Evolutionary conservation across 2,329 filamentous ascomycete species (phyloP).

Genomic region (Ophiocordyceps camponoti-floridani): DNA sequence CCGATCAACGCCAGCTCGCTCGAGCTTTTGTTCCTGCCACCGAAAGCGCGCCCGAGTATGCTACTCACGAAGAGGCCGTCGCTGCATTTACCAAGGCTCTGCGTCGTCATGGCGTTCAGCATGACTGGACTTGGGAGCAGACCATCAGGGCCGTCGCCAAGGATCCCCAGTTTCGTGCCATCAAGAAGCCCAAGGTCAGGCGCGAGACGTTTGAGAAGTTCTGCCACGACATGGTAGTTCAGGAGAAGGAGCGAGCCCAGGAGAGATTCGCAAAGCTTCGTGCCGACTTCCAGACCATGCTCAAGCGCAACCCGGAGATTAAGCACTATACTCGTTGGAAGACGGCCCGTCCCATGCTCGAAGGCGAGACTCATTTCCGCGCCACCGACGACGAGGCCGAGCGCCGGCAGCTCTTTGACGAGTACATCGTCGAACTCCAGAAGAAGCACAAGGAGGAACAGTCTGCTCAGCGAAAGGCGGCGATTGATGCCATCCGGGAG

Average conservation of each 20-base stretch:
- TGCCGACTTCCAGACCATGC: constrained; percentile 88
- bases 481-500: constrained; percentile 65
- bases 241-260: constrained; percentile 89
- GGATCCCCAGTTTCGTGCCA: constrained; percentile 80
- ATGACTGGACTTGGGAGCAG: constrained; percentile 88
- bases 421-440: constrained; percentile 76
- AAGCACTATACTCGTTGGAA: constrained; percentile 96
- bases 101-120: constrained; percentile 66
- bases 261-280: constrained; percentile 84
- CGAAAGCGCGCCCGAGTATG: constrained; percentile 61
- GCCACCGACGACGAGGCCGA: constrained; percentile 78
- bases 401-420: constrained; percentile 77
- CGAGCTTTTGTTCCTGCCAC: constrained; percentile 43
- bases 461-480: constrained; percentile 52
- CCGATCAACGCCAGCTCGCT: constrained; percentile 8
- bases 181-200: constrained; percentile 83
- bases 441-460: constrained; percentile 65
- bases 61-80: constrained; percentile 72
- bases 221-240: constrained; percentile 69
- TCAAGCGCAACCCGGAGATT: constrained; percentile 91
- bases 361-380: constrained; percentile 88
- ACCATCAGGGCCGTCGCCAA: constrained; percentile 71
- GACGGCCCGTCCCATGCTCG: constrained; percentile 83
- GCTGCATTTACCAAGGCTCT: constrained; percentile 84
- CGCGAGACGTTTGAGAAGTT: constrained; percentile 91